phyloP scores from a whole-genome alignment of 2,329 filamentous ascomycete genomes.

The Diplodia intermedia region DNA sequence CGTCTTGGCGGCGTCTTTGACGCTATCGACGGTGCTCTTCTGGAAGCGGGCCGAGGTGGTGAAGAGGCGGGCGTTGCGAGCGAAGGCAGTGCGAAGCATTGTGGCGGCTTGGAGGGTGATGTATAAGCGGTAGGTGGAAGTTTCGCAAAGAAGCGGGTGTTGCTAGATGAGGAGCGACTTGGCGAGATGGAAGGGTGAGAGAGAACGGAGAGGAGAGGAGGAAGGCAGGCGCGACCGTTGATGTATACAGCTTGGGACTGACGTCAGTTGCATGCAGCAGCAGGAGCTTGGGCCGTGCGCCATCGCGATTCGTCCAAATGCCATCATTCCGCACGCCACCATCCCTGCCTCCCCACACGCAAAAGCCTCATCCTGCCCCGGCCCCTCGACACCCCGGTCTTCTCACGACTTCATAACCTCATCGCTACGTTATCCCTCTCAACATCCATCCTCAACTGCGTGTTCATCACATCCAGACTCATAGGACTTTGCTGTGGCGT shows the following conservation, averaged over 20 bases:
- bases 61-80: slow-evolving; percentile 59
- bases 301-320: slow-evolving; percentile 24
- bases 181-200: neutral
- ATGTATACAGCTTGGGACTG: slow-evolving; percentile 17
- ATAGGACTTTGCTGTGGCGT: too few species aligned
- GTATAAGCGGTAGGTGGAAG: neutral
- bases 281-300: slow-evolving; percentile 17
- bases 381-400: neutral
- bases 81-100: slow-evolving; percentile 56
- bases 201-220: neutral
- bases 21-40: slow-evolving; percentile 61
- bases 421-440: slow-evolving; percentile 22
- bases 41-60: slow-evolving; percentile 58
- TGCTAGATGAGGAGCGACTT: neutral
- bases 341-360: slow-evolving; percentile 27
- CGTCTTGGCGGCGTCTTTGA: slow-evolving; percentile 65
- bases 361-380: slow-evolving; percentile 16
- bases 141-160: neutral
- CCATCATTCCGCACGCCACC: slow-evolving; percentile 22
- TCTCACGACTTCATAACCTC: neutral
- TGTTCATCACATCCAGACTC: neutral
- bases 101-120: slow-evolving; percentile 37
- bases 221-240: slow-evolving; percentile 1
- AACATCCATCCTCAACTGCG: slow-evolving; percentile 1
- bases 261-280: slow-evolving; percentile 15